Evolutionary conservation across 371 early-diverging fungal species (phyloP), one percentile per base, ranked within the genome.

Genomic region (Mucor indicus): DNA sequence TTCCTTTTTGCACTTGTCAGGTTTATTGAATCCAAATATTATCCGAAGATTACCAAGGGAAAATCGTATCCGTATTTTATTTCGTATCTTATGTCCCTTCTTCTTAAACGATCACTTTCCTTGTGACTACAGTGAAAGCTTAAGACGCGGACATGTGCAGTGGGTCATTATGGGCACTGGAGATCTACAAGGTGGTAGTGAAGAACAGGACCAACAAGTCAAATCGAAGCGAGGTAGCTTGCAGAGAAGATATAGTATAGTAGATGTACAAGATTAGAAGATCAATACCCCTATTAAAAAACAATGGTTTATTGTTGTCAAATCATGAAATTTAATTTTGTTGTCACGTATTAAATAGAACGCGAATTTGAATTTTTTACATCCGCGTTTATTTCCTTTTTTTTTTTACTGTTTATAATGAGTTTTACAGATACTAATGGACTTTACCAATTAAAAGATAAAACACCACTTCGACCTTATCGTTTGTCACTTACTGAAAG

Each of bases 21-120:
- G 82, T 44, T 39, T 79, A 3, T 35, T 81, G 33, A 81, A 81
- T 38, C 42, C 64, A 5, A 58, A 72, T 27, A 75, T 81, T 13
- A 79, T 79, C 23, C 64, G 68, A 44, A 61, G 82, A 22, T 55
- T 78, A 48, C 48, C 60, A 3, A 56, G 48, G 2, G 82, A 79
- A 48, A 73, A 75, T 0, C 68, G 69, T 61, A 48, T 79, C 2
- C 75, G 82, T 3, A 65, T 78, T 17, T 22, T 77, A 15, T 75
- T 79, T 29, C 72, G 82, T 13, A 59, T 77, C 20, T 27, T 78
- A 0, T 67, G 77, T 24, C 82, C 82, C 0, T 81, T 81, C 57
- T 79, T 79, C 41, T 32, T 81, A 36, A 81, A 81, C 20, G 82
- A 81, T 30, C 82, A 81, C 40, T 79, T 81, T 32, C 79, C 79